phyloP scores from a whole-genome alignment of 139 green algal species.

The Auxenochlorella pyrenoidosa region DNA sequence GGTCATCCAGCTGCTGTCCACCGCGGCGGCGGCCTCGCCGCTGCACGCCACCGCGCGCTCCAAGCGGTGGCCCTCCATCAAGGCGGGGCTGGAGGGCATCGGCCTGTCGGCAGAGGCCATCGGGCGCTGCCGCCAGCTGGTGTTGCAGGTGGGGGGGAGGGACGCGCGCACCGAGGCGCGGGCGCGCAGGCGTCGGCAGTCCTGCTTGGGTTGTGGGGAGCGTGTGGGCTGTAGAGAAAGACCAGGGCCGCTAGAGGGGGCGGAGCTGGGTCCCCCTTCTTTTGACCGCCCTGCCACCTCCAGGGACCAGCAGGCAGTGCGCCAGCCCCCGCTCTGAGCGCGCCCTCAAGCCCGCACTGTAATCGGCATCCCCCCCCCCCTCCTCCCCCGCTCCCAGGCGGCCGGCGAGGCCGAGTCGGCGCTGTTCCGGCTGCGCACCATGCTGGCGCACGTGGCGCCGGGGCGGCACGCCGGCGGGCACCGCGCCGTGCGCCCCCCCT shows the following conservation, averaged over 20 bases:
- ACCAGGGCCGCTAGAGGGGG: too few species aligned
- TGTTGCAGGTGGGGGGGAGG: conserved; percentile 38
- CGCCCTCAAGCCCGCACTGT: too few species aligned
- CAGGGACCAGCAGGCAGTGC: too few species aligned
- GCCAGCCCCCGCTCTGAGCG: too few species aligned
- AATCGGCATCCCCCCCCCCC: too few species aligned
- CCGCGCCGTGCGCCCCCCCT: background rate
- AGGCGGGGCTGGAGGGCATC: conserved; percentile 72
- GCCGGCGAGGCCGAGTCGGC: conserved; percentile 55
- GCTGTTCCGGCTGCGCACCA: conserved; percentile 40
- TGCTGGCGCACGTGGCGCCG: conserved; percentile 34
- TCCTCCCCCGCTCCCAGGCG: too few species aligned
- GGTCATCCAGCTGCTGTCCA: conserved; percentile 61
- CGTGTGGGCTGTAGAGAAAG: too few species aligned
- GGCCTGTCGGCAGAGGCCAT: conserved; percentile 59
- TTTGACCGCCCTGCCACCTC: too few species aligned
- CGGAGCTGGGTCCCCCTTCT: too few species aligned
- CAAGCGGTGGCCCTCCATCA: conserved; percentile 67
- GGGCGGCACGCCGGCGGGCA: background rate
- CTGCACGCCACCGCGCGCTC: conserved; percentile 34
- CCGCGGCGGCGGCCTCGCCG: conserved; percentile 47
- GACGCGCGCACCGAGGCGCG: too few species aligned
- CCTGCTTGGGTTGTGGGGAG: too few species aligned
- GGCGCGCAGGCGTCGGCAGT: too few species aligned
- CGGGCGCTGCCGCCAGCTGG: conserved; percentile 60